Conservation (phyloP, 2,329 filamentous ascomycete genomes). For the Herpotrichia juniperi region DNA sequence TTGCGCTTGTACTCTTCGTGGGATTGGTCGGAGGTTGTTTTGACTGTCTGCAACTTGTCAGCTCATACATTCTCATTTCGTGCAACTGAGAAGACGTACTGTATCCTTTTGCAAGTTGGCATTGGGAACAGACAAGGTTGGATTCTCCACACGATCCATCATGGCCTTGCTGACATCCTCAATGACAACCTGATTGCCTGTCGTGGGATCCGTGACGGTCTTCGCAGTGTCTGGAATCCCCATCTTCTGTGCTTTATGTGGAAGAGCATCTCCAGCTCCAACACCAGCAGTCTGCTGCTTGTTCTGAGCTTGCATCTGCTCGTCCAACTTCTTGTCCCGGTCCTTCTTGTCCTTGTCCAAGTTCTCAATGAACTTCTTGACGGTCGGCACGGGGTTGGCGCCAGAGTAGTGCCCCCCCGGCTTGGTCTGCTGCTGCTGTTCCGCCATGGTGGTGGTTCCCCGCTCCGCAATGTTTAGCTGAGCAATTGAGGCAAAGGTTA, state of each 20-base stretch:
- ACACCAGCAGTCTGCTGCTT: constrained; percentile 46
- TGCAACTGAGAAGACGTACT: constrained; percentile 41
- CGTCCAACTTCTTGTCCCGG: constrained; percentile 74
- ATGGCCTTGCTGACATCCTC: constrained; percentile 77
- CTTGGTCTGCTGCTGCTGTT: constrained; percentile 52
- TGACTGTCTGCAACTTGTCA: constrained; percentile 59
- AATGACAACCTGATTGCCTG: constrained; percentile 83
- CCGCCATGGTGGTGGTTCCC: constrained; percentile 44
- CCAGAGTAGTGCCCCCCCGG: constrained; percentile 79
- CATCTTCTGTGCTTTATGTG: constrained; percentile 55
- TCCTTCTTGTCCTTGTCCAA: constrained; percentile 80
- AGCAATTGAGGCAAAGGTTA: background rate
- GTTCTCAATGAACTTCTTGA: constrained; percentile 79
- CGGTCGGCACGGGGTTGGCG: constrained; percentile 82
- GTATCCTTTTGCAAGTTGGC: constrained; percentile 81
- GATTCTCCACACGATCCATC: constrained; percentile 73
- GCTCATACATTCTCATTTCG: background rate
- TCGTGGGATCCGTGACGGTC: constrained; percentile 83
- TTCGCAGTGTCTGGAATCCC: constrained; percentile 58
- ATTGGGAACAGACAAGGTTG: constrained; percentile 82
- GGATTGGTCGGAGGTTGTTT: constrained; percentile 73
- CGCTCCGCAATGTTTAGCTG: background rate
- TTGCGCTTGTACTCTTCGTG: constrained; percentile 80
- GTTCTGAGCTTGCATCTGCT: constrained; percentile 53
- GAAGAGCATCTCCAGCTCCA: constrained; percentile 42